Evolutionary conservation across 306 rosid genomes (phyloP).

Genomic region (Rosa lucieae): DNA sequence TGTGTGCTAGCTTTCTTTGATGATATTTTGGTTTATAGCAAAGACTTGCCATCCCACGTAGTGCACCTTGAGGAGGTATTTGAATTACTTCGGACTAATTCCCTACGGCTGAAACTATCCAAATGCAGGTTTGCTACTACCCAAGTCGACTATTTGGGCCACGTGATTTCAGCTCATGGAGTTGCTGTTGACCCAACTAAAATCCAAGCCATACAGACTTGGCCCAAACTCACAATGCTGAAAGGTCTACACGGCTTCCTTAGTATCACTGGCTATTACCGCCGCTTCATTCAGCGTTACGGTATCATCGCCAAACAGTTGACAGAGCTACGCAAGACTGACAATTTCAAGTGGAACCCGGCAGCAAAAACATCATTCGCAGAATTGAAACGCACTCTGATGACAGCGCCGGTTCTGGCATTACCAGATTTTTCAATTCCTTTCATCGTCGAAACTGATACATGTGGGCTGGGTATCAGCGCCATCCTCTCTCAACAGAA

Average conservation of each 20-base stretch:
- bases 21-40: not conserved
- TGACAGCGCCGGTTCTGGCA: not conserved
- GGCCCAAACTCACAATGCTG: not conserved
- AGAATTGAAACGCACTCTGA: rapidly evolving
- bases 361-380: rapidly evolving
- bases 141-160: not conserved
- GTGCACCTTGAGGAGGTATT: not conserved
- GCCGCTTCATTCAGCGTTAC: rapidly evolving
- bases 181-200: not conserved
- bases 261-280: not conserved
- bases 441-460: not conserved
- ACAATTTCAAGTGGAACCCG: not conserved
- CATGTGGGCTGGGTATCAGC: rapidly evolving
- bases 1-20: not conserved
- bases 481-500: not conserved
- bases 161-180: not conserved
- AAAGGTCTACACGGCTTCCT: not conserved
- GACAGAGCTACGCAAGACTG: rapidly evolving
- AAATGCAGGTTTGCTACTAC: not conserved
- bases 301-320: rapidly evolving
- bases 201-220: not conserved
- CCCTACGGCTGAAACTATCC: not conserved
- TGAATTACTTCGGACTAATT: not conserved
- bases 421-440: not conserved
- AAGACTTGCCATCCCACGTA: not conserved